These are phyloP conservation scores for Phytophthora citrophthora DNA, from an alignment of 352 stramenopile genomes.

Conservation along the genomic window DNA sequence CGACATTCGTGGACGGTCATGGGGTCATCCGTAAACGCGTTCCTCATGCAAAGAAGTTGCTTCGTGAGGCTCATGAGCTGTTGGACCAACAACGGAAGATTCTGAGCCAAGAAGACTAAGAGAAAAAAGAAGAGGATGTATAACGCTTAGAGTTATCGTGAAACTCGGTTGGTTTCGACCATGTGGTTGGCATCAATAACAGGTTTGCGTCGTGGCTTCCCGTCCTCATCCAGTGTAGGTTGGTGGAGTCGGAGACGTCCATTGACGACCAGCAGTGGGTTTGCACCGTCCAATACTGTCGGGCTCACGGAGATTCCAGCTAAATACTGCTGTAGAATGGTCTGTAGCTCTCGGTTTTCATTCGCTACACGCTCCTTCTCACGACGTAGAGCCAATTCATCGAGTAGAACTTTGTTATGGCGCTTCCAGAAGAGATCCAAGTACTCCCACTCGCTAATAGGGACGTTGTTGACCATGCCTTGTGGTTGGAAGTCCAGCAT, in stretches of 20 bases:
- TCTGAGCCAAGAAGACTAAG: constrained; percentile 9
- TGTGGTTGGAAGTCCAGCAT: constrained; percentile 63
- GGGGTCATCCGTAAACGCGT: constrained; percentile 69
- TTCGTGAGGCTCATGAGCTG: constrained; percentile 53
- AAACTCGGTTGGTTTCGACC: constrained; percentile 75
- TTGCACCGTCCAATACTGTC: constrained; percentile 89
- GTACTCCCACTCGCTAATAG: constrained; percentile 81
- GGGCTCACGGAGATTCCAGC: constrained; percentile 94
- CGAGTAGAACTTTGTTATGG: constrained; percentile 95
- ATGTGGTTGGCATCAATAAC: constrained; percentile 87
- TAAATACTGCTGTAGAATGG: constrained; percentile 93
- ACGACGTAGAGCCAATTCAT: constrained; percentile 91
- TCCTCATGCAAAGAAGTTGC: constrained; percentile 67
- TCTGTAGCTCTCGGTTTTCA: constrained; percentile 92
- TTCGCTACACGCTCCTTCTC: constrained; percentile 85
- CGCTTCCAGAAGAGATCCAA: constrained; percentile 95
- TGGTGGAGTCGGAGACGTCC: constrained; percentile 75
- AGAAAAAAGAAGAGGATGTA: too few relatives aligned
- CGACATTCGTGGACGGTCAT: constrained; percentile 67
- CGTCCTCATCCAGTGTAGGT: constrained; percentile 27
- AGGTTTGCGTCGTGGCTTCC: constrained; percentile 47
- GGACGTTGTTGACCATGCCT: constrained; percentile 53
- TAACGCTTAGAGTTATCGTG: constrained; percentile 26
- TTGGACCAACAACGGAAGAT: constrained; percentile 36
- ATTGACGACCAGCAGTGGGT: constrained; percentile 95